Base-by-base conservation (phyloP, 805 yeast genomes). In the Lipomyces japonicus region DNA sequence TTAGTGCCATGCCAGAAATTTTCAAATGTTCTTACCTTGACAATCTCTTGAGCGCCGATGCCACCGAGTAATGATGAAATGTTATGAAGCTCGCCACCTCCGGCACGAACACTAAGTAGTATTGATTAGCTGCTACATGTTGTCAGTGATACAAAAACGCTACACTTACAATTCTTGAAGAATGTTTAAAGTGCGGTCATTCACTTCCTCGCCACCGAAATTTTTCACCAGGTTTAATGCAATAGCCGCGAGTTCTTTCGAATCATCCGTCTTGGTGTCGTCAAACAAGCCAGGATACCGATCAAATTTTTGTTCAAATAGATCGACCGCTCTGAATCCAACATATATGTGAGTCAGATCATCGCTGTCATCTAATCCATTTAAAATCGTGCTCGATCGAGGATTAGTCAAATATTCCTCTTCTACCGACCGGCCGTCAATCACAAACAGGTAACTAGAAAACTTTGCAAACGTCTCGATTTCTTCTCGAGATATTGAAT, bases 31-130 rank as follows among this genome's bases (percentile, higher is more conserved):
- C 56, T 61, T 39, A 80, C 63, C 68, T 93, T 91, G 44, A 87
- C 72, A 3, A 78, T 80, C 64, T 91, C 98, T 63, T 91, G 96
- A 2, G 88, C 82, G 0, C 80, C 89, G 10, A 90, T 71, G 0
- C 96, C 97, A 1, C 96, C 97, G 57, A 86, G 70, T 2, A 87
- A 66, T 3, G 95, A 74, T 19, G 83, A 69, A 14, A 79, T 73
- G 59, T 84, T 83, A 53, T 79, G 82, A 12, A 79, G 44, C 55
- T 78, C 80, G 0, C 59, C 51, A 2, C 78, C 77, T 3, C 71
- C 64, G 3, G 63, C 48, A 2, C 72, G 62, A 7, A 53, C 50
- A 5, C 65, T 46, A 31, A 3, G 35, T 42, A 14, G 44, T 31
- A 19, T 34, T 28, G 14, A 39, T 7, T n/a, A 18, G 35, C 16